Evolutionary conservation across 768 basidiomycete species (phyloP).

Genomic region (Hygrocybe coccinea): DNA sequence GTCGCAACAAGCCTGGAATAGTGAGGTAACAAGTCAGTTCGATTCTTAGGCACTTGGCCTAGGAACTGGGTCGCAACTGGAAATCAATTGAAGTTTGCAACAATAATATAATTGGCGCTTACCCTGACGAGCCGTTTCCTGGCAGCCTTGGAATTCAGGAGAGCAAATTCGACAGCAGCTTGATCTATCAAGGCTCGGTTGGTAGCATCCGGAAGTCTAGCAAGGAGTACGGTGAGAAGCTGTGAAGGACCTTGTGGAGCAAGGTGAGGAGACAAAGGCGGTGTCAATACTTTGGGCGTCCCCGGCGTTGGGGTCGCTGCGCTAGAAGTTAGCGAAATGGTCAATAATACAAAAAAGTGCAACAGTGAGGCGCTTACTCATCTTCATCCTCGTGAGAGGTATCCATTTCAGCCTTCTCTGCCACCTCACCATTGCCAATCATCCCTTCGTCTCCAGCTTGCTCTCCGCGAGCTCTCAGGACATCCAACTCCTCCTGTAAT

Average conservation of each 20-base stretch:
- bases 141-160: conserved; percentile 94
- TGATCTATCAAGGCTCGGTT: conserved; percentile 88
- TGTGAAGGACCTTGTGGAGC: conserved; percentile 90
- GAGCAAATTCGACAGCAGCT: conserved; percentile 91
- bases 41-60: conserved; percentile 76
- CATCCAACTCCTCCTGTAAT: conserved; percentile 71
- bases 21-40: conserved; percentile 87
- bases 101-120: conserved; percentile 1
- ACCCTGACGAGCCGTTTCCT: conserved; percentile 89
- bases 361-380: conserved; percentile 34
- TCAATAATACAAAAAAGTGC: not conserved
- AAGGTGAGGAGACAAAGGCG: conserved; percentile 62
- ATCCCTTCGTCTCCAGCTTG: conserved; percentile 18
- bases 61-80: conserved; percentile 56
- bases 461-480: conserved; percentile 42
- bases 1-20: conserved; percentile 89
- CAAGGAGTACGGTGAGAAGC: conserved; percentile 82
- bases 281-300: conserved; percentile 58
- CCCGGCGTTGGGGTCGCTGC: conserved; percentile 60
- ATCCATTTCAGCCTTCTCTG: conserved; percentile 11
- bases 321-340: conserved; percentile 28
- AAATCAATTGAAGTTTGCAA: conserved; percentile 1
- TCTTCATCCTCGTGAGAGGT: conserved; percentile 30
- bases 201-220: conserved; percentile 90
- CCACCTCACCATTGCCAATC: conserved; percentile 6